Base-by-base conservation (phyloP, 1,139 yeast species). In the Yamadazyma atmosphaerica region DNA sequence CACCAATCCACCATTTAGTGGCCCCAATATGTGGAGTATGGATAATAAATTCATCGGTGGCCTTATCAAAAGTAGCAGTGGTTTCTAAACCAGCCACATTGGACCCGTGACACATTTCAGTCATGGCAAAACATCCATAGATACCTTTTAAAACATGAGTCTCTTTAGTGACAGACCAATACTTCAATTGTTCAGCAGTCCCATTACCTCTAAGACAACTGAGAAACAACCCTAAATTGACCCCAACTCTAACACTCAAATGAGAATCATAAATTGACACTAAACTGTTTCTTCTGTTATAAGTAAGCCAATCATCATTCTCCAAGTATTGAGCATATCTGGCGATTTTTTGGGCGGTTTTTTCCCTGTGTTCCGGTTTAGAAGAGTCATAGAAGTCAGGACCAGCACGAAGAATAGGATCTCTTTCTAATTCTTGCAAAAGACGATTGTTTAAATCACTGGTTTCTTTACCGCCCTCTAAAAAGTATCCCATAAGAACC, bases 1-100 rank as follows among this genome's bases (percentile, higher is more conserved):
- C 97, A 39, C 96, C 97, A 55, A 89, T 89, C 97, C 97, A 89
- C 96, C 96, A 89, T 65, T 89, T 89, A 42, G 96, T 87, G 28
- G 96, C 96, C 39, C 92, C 89, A 45, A 86, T 66, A 58, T 87
- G 87, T 6, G 97, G 97, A 17, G 97, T 89, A 60, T 86, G 80
- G 49, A 89, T 81, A 39, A 77, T 62, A 51, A 89, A 86, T 46
- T 81, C 79, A 54, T 86, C 88, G 22, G 73, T 74, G 21, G 64
- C 68, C 34, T 72, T 69, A 58, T 87, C 86, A 58, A 75, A 89
- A 34, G 86, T 83, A 15, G 96, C 96, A 22, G 90, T 85, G n/a
- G 96, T 89, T 64, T 89, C 95, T 47, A 88, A 71, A 33, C 87
- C 94, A 11, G 96, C 95, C 27, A 89, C 96, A 56, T 89, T 88